Evolutionary conservation across 495 filamentous ascomycete genomes (phyloP).

Genomic region (Xylaria flabelliformis): DNA sequence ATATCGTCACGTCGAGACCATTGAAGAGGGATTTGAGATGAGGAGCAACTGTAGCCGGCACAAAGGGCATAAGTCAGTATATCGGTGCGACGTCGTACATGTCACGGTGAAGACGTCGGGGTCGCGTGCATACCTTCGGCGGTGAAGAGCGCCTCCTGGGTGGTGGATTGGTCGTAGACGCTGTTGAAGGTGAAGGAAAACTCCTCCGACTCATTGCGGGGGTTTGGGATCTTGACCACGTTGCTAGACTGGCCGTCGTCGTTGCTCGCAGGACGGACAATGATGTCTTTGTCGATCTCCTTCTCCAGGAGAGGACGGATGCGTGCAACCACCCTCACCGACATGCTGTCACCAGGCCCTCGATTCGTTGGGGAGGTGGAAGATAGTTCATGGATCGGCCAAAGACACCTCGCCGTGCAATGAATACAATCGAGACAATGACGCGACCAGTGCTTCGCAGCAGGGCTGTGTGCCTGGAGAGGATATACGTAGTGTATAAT

Average conservation of each 20-base stretch:
- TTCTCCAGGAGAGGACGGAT: slow-evolving; percentile 85
- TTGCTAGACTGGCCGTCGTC: slow-evolving; percentile 65
- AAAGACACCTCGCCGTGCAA: slow-evolving; percentile 2
- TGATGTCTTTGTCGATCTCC: slow-evolving; percentile 82
- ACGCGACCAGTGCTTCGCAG: slow-evolving; percentile 6
- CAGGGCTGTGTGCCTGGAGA: neutral
- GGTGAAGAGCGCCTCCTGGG: slow-evolving; percentile 87
- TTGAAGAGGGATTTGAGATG: slow-evolving; percentile 90
- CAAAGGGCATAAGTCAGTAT: slow-evolving; percentile 6
- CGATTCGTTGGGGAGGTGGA: slow-evolving; percentile 2
- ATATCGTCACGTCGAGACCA: slow-evolving; percentile 91
- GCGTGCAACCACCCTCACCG: slow-evolving; percentile 85
- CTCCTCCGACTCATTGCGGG: slow-evolving; percentile 87
- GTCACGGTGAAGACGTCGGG: slow-evolving; percentile 4
- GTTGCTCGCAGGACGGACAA: slow-evolving; percentile 68
- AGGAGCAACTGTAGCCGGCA: slow-evolving; percentile 50
- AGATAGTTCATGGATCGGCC: neutral
- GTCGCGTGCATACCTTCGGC: slow-evolving; percentile 70
- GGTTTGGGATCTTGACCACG: slow-evolving; percentile 89
- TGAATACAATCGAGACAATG: neutral
- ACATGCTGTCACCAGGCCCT: slow-evolving; percentile 48
- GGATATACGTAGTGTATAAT: neutral
- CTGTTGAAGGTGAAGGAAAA: slow-evolving; percentile 96
- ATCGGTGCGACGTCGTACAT: neutral
- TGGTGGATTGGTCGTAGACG: slow-evolving; percentile 79